Base-by-base conservation (phyloP, 306 rosid species). In the Calophaca sinica region DNA sequence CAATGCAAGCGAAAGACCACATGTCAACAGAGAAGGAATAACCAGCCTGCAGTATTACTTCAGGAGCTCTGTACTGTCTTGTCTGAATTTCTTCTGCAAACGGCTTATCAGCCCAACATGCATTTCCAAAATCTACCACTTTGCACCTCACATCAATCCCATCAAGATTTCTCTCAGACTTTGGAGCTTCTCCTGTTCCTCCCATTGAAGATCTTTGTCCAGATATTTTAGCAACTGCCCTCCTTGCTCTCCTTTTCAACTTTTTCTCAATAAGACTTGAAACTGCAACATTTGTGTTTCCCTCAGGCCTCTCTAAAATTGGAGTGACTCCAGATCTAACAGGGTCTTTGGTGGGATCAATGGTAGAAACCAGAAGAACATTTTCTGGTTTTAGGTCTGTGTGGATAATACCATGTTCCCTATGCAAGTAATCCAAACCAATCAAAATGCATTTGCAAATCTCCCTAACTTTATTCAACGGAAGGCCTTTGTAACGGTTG, bases 51-150 rank as follows among this genome's bases (percentile, higher is more conserved):
- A 94, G 65, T 69, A 94, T 70, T 60, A 94, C 98, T 86, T 94
- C 98, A 51, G 98, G 98, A 79, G 98, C 97, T 82, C 98, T 88
- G 58, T 94, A 94, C 80, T 94, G 97, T 88, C 98, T 86, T 7
- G 98, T 94, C 76, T 94, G 98, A 81, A 94, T 91, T 79, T 91
- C 96, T 79, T 82, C 89, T 2, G 89, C 83, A 69, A 90, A 83
- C 78, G 58, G 90, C 87, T 84, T 94, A 77, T 86, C 84, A 7
- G 91, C 96, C 97, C 91, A 88, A 76, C 96, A 94, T 15, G 97
- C 97, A 79, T 91, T 94, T 50, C 98, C 98, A 64, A 94, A 91
- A 82, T 94, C 98, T 52, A 94, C 98, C 74, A 94, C 83, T 85
- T 94, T 94, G 89, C 98, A 94, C 77, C 94, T 86, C 72, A 90